phyloP scores from a whole-genome alignment of 495 filamentous ascomycete genomes.

The Penicillium odoratum region DNA sequence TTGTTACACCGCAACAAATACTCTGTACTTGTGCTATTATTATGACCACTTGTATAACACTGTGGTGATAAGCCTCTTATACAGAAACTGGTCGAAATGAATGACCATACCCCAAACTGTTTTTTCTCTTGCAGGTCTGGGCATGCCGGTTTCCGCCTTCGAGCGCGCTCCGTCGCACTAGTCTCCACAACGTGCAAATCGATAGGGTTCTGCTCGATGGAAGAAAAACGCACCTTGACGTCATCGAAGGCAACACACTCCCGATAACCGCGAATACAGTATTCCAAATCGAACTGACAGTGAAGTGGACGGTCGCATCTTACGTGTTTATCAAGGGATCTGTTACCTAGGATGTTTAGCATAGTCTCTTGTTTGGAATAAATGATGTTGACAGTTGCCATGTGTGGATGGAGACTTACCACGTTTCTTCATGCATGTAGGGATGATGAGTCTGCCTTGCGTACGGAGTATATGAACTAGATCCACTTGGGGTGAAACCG shows the following conservation, averaged over 20 bases:
- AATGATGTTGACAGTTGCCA: neutral
- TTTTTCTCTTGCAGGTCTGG: neutral
- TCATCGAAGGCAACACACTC: neutral
- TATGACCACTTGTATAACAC: neutral
- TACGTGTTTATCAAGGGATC: too few species aligned
- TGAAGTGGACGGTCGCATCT: neutral
- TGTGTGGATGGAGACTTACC: constrained; percentile 1
- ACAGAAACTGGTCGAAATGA: neutral
- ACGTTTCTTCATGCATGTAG: neutral
- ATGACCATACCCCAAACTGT: neutral
- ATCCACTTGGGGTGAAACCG: neutral
- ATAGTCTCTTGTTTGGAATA: neutral
- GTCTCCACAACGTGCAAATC: neutral
- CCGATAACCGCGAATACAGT: constrained; percentile 2
- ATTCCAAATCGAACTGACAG: neutral
- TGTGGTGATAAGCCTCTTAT: neutral
- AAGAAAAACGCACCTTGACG: neutral
- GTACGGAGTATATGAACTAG: neutral
- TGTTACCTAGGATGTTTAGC: neutral
- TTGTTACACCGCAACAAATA: too few species aligned
- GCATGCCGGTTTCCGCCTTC: neutral
- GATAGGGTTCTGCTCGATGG: neutral
- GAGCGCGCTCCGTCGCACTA: neutral
- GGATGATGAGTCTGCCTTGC: neutral
- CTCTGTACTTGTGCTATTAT: neutral